Conservation (phyloP, 2,329 filamentous ascomycete genomes). For the Xylariaceae sp. region DNA sequence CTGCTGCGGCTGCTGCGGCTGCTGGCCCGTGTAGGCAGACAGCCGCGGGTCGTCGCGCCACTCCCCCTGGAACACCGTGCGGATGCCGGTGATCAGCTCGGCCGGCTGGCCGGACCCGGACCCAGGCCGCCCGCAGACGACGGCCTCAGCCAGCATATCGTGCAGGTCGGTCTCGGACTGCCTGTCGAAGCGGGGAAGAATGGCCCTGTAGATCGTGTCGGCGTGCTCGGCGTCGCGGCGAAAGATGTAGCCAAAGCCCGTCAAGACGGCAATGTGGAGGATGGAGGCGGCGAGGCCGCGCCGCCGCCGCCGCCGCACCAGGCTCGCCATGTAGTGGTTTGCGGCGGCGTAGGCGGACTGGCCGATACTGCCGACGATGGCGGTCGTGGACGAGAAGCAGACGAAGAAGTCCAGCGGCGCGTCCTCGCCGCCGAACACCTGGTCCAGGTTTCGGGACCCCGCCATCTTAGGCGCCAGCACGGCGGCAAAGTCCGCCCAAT, state of each 20-base stretch:
- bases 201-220: no score
- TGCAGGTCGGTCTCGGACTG: slow-evolving; percentile 3
- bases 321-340: background rate
- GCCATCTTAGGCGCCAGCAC: no score
- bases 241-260: slow-evolving; percentile 1
- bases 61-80: background rate
- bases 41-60: slow-evolving; percentile 1
- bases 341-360: no score
- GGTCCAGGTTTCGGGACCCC: no score
- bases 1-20: background rate
- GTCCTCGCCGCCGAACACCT: no score
- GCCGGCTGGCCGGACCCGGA: background rate
- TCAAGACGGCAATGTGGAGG: slow-evolving; percentile 1
- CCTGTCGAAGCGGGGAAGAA: background rate
- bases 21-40: background rate
- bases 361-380: no score
- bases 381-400: no score
- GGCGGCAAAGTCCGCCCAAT: no score
- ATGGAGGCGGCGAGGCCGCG: slow-evolving; percentile 1
- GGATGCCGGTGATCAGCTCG: background rate
- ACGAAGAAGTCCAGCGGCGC: no score
- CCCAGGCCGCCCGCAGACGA: background rate
- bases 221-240: no score
- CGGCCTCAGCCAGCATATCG: slow-evolving; percentile 1
- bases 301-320: background rate